Evolutionary conservation across 208 protist species (phyloP).

Genomic region (Entamoeba moshkovskii): DNA sequence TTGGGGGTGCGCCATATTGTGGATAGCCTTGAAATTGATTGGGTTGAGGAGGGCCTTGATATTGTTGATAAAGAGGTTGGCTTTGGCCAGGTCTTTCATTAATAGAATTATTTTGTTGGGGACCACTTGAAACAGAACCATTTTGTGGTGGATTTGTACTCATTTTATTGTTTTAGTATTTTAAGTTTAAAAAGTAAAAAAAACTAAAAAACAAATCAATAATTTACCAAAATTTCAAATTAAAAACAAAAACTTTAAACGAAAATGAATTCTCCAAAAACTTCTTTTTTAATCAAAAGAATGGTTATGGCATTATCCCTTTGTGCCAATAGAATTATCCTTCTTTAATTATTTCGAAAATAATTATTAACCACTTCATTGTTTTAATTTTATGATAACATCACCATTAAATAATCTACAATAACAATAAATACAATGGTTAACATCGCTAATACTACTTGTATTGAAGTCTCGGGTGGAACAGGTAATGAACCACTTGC

Average conservation of each 20-base stretch:
- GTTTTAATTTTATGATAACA: background rate
- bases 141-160: background rate
- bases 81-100: background rate
- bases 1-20: background rate
- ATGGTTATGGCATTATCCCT: no score
- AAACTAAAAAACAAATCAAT: no score
- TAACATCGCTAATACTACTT: background rate
- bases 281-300: no score
- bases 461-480: background rate
- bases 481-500: background rate
- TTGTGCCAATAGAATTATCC: no score
- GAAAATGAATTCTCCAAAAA: no score
- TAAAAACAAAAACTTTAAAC: no score
- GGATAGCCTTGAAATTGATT: background rate
- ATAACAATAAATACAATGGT: background rate
- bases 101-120: background rate
- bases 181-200: background rate
- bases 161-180: background rate
- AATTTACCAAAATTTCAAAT: no score
- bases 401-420: background rate
- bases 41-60: background rate
- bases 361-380: background rate
- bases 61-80: background rate
- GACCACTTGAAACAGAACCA: background rate
- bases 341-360: no score